These are phyloP conservation scores for Solanum chiquidenum DNA, from an alignment of 257 asterid species.

Conservation along the genomic window DNA sequence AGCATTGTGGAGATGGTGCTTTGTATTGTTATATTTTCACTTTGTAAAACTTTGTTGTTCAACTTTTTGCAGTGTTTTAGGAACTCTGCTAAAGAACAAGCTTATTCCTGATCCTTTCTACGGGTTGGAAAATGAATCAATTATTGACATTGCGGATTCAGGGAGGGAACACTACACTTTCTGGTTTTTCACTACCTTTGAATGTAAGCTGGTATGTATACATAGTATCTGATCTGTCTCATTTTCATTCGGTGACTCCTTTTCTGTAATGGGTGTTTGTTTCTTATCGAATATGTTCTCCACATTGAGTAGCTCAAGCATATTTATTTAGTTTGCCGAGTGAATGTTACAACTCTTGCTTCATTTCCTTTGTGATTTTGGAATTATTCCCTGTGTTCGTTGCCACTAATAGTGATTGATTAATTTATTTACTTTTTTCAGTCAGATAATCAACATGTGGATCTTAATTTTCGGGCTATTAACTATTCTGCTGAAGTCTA, in stretches of 20 bases:
- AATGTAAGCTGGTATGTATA: slow-evolving; percentile 64
- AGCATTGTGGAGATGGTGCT: background rate
- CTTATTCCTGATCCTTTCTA: slow-evolving; percentile 88
- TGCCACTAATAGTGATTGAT: slow-evolving; percentile 15
- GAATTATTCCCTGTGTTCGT: background rate
- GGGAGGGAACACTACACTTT: slow-evolving; percentile 91
- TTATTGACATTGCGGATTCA: slow-evolving; percentile 76
- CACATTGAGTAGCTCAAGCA: background rate
- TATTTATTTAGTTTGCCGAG: background rate
- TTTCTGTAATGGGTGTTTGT: background rate
- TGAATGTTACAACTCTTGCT: background rate
- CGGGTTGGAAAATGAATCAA: slow-evolving; percentile 77
- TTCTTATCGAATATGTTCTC: background rate
- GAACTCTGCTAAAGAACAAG: slow-evolving; percentile 78
- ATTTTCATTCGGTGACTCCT: background rate
- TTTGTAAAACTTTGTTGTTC: background rate
- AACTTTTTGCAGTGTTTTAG: slow-evolving; percentile 59
- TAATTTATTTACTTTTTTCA: slow-evolving; percentile 25
- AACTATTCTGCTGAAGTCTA: slow-evolving; percentile 91
- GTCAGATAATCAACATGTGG: slow-evolving; percentile 52
- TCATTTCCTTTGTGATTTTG: background rate
- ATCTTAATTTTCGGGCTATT: slow-evolving; percentile 78
- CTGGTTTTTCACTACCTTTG: slow-evolving; percentile 83
- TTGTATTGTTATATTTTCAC: background rate
- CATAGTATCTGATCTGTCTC: background rate